Conservation (phyloP, 2,329 filamentous ascomycete species). For the Ophidiomyces ophidiicola region DNA sequence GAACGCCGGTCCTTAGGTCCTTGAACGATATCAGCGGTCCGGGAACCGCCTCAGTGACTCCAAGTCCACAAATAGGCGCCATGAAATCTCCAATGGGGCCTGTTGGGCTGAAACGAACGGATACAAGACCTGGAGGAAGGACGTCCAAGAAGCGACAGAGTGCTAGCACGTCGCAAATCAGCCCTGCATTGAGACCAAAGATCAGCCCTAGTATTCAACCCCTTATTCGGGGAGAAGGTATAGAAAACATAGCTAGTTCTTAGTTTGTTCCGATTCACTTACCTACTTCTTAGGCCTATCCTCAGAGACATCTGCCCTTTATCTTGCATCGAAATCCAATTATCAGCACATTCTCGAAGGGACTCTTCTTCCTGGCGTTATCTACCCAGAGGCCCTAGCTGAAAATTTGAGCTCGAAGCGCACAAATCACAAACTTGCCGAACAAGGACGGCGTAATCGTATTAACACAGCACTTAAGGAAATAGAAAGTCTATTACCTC, state of each 20-base stretch:
- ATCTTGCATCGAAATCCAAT: slow-evolving; percentile 89
- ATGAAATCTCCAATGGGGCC: slow-evolving; percentile 41
- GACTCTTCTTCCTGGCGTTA: slow-evolving; percentile 76
- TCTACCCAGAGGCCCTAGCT: slow-evolving; percentile 79
- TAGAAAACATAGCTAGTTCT: slow-evolving; percentile 23
- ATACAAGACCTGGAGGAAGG: slow-evolving; percentile 40
- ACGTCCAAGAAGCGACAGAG: slow-evolving; percentile 58
- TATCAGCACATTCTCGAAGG: slow-evolving; percentile 96
- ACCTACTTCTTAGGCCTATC: slow-evolving; percentile 31
- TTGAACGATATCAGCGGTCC: slow-evolving; percentile 21
- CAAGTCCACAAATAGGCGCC: slow-evolving; percentile 44
- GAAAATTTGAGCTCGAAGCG: slow-evolving; percentile 92
- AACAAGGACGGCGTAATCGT: slow-evolving; percentile 86
- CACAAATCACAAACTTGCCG: slow-evolving; percentile 94
- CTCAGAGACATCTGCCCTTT: slow-evolving; percentile 52
- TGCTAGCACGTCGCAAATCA: slow-evolving; percentile 60
- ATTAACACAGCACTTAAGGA: slow-evolving; percentile 90
- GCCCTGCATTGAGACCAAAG: slow-evolving; percentile 71
- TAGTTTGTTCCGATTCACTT: not conserved
- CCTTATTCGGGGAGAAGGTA: slow-evolving; percentile 59
- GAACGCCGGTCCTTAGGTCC: slow-evolving; percentile 41
- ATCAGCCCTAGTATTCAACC: slow-evolving; percentile 95
- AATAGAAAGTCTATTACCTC: slow-evolving; percentile 75
- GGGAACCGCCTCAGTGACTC: slow-evolving; percentile 29
- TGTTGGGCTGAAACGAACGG: slow-evolving; percentile 32